phyloP scores from a whole-genome alignment of 495 filamentous ascomycete species.

The Xylaria sp. region DNA sequence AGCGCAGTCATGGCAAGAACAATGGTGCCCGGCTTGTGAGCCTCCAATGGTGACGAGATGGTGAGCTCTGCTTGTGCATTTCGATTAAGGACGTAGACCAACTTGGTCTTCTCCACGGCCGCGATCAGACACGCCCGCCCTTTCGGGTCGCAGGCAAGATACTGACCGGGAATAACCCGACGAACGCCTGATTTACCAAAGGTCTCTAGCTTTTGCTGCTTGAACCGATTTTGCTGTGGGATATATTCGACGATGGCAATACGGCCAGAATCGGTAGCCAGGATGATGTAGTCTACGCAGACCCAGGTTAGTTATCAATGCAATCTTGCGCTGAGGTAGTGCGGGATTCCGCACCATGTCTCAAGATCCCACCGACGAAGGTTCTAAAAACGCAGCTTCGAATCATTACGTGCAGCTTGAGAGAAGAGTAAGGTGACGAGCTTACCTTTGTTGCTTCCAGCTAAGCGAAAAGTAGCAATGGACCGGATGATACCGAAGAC shows the following conservation, averaged over 20 bases:
- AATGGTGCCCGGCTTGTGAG: conserved; percentile 91
- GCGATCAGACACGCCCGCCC: conserved; percentile 94
- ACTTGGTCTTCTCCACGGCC: conserved; percentile 97
- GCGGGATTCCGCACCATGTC: conserved; percentile 37
- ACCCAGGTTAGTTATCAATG: conserved; percentile 71
- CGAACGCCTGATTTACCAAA: conserved; percentile 98
- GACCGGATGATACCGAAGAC: conserved; percentile 93
- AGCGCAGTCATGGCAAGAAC: conserved; percentile 86
- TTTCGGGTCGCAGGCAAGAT: conserved; percentile 91
- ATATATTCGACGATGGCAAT: conserved; percentile 94
- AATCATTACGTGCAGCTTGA: conserved; percentile 90
- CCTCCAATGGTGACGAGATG: conserved; percentile 97
- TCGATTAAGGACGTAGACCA: conserved; percentile 97
- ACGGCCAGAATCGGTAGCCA: conserved; percentile 93
- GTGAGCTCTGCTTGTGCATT: conserved; percentile 93
- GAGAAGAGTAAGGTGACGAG: conserved; percentile 44
- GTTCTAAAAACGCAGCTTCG: conserved; percentile 66
- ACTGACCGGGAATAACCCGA: conserved; percentile 93
- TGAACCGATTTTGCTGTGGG: conserved; percentile 84
- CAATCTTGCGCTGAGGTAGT: conserved; percentile 1
- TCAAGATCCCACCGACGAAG: conserved; percentile 50
- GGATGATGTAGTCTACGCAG: conserved; percentile 88
- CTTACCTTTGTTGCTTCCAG: conserved; percentile 97
- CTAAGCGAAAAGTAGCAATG: conserved; percentile 85
- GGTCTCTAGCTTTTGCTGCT: conserved; percentile 90